Percentiles rank a stretch among this genome's conserved stretches.
phyloP scores from a whole-genome alignment of 345 rosid genomes.

The Punica granatum region DNA sequence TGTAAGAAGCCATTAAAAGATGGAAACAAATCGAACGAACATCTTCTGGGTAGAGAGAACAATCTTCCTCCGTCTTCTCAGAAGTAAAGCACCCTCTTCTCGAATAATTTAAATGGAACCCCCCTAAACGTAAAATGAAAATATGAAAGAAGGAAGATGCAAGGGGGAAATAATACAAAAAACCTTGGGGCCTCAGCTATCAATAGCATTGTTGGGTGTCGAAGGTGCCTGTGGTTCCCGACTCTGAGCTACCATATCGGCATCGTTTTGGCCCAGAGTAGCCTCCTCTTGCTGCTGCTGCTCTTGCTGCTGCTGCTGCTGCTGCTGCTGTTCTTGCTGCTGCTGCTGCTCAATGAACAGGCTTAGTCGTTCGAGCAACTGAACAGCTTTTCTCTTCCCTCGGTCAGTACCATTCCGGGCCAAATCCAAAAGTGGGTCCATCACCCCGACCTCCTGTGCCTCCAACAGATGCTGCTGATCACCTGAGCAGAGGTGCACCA shows the following conservation, averaged over 20 bases:
- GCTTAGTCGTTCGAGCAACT: conserved; percentile 72
- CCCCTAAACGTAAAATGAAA: too few relatives aligned
- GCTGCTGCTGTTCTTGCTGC: conserved; percentile 51
- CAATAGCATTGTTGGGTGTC: conserved; percentile 11
- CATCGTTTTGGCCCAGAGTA: not conserved
- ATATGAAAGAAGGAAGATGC: conserved; percentile 11
- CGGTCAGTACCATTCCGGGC: conserved; percentile 86
- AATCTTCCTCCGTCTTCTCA: conserved; percentile 47
- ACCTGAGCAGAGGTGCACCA: conserved; percentile 79
- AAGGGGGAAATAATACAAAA: conserved; percentile 4
- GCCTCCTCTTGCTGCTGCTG: conserved; percentile 12
- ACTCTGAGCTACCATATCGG: conserved; percentile 6
- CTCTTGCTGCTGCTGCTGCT: conserved; percentile 56
- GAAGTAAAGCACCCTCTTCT: conserved; percentile 15
- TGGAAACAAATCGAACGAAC: not conserved
- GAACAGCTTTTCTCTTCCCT: conserved; percentile 92
- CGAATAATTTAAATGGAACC: conserved; percentile 4
- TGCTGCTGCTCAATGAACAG: conserved; percentile 66
- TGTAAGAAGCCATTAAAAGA: not conserved
- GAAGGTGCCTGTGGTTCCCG: conserved; percentile 29
- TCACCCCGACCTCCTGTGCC: conserved; percentile 76
- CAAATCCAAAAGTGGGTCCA: conserved; percentile 70
- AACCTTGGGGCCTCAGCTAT: conserved; percentile 37
- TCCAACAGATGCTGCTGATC: conserved; percentile 61
- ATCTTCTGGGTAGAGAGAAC: conserved; percentile 17